Evolutionary conservation across 257 asterid genomes (phyloP).

Genomic region (Penstemon eatonii): DNA sequence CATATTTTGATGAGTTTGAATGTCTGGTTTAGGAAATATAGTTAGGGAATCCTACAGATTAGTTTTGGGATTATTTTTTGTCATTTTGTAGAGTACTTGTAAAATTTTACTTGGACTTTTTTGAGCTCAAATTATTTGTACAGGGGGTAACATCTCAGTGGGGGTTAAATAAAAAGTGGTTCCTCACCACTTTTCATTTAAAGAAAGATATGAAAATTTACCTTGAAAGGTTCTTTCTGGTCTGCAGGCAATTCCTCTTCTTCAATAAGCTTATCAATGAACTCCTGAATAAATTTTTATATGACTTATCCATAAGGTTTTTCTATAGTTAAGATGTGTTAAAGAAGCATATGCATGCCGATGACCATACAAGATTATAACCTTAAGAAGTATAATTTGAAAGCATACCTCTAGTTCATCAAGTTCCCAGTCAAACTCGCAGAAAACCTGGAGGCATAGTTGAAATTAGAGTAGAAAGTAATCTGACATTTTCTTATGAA

Average conservation of each 20-base stretch:
- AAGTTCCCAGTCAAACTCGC: slow-evolving; percentile 91
- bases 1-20: too few relatives aligned
- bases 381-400: slow-evolving; percentile 2
- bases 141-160: too few relatives aligned
- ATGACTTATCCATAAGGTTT: neutral
- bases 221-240: slow-evolving; percentile 75
- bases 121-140: too few relatives aligned
- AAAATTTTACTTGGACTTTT: too few relatives aligned
- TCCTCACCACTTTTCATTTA: too few relatives aligned
- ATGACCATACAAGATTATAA: neutral
- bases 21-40: too few relatives aligned
- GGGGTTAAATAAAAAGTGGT: too few relatives aligned
- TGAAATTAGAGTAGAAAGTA: slow-evolving; percentile 19
- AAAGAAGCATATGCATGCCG: slow-evolving; percentile 14
- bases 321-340: slow-evolving; percentile 2
- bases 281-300: slow-evolving; percentile 40
- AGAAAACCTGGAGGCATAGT: slow-evolving; percentile 59
- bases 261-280: slow-evolving; percentile 49
- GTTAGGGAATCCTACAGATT: too few relatives aligned
- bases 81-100: too few relatives aligned
- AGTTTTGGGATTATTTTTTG: too few relatives aligned
- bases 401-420: slow-evolving; percentile 80
- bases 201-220: slow-evolving; percentile 20
- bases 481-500: too few relatives aligned
- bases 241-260: slow-evolving; percentile 68